Percentiles rank a stretch among this genome's conserved stretches.
Conservation (phyloP, 1,139 yeast species). For the Fermentozyma sake region DNA sequence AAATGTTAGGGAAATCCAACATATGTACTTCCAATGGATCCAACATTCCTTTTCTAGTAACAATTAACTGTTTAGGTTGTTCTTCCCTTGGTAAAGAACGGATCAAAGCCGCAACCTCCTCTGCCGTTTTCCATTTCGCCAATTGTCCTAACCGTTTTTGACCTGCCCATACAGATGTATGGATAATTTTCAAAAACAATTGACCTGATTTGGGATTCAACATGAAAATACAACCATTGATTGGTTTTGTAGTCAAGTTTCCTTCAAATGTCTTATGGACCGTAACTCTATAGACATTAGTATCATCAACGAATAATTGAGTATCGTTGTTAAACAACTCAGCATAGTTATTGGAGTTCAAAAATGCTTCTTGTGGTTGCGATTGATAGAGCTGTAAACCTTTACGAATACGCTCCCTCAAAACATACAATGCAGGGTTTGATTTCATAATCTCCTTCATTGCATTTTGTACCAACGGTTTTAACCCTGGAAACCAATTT, state of each 20-base stretch:
- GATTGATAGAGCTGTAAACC: constrained; percentile 92
- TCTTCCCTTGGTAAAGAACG: constrained; percentile 89
- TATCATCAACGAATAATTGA: constrained; percentile 85
- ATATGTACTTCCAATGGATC: constrained; percentile 97
- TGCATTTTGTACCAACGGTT: constrained; percentile 84
- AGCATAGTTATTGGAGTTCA: constrained; percentile 85
- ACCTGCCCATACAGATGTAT: constrained; percentile 96
- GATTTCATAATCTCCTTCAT: constrained; percentile 93
- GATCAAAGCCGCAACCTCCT: constrained; percentile 89
- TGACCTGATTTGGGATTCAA: constrained; percentile 90
- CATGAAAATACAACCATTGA: constrained; percentile 89
- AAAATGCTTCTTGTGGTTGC: constrained; percentile 87
- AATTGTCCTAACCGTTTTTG: constrained; percentile 91
- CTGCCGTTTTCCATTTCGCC: constrained; percentile 98
- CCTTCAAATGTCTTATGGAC: constrained; percentile 93
- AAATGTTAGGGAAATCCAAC: constrained; percentile 92
- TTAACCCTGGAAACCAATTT: constrained; percentile 94
- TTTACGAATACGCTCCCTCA: constrained; percentile 89
- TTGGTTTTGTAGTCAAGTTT: constrained; percentile 85
- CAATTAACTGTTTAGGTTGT: constrained; percentile 89
- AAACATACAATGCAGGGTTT: constrained; percentile 87
- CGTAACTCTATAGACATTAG: constrained; percentile 90
- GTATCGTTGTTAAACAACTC: constrained; percentile 83
- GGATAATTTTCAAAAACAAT: constrained; percentile 80
- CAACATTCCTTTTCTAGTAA: constrained; percentile 83